These are phyloP conservation scores for Verticillium dahliae DNA, from an alignment of 2,329 filamentous ascomycete genomes.

Conservation along the genomic window DNA sequence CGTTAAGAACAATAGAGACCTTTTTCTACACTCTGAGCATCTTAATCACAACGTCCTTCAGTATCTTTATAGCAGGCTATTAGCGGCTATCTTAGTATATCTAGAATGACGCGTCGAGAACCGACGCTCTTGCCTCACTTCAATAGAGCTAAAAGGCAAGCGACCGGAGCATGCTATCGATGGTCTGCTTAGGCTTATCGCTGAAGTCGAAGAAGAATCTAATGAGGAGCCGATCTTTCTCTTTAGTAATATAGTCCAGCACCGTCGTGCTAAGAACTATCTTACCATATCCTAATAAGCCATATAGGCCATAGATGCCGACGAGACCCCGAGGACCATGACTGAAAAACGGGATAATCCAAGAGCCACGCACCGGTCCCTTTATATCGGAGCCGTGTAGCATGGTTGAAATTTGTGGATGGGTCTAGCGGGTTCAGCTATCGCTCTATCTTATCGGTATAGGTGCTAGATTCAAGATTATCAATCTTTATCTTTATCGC, in stretches of 20 bases:
- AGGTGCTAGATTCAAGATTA: no score
- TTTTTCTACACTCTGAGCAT: not conserved
- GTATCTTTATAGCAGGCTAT: not conserved
- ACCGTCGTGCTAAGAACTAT: slow-evolving; percentile 11
- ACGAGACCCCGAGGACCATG: slow-evolving; percentile 9
- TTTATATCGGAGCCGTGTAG: slow-evolving; percentile 4
- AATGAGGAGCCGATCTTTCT: not conserved
- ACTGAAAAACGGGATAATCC: slow-evolving; percentile 1
- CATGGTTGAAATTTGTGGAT: slow-evolving; percentile 6
- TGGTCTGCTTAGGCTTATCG: slow-evolving; percentile 10
- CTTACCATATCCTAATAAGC: slow-evolving; percentile 13
- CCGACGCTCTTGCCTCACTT: not conserved
- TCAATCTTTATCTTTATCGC: not conserved
- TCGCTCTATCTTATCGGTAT: not conserved
- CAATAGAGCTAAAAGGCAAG: slow-evolving; percentile 14
- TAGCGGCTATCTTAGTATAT: not conserved
- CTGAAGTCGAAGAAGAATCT: slow-evolving; percentile 16
- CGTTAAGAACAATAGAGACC: not conserved
- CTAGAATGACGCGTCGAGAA: not conserved
- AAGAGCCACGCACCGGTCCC: slow-evolving; percentile 12
- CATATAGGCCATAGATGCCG: slow-evolving; percentile 14
- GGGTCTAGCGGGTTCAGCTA: slow-evolving; percentile 11
- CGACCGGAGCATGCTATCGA: slow-evolving; percentile 7
- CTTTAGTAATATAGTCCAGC: slow-evolving; percentile 7
- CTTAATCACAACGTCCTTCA: not conserved